phyloP scores from a whole-genome alignment of 306 rosid genomes.

The Prunus kanzakura region DNA sequence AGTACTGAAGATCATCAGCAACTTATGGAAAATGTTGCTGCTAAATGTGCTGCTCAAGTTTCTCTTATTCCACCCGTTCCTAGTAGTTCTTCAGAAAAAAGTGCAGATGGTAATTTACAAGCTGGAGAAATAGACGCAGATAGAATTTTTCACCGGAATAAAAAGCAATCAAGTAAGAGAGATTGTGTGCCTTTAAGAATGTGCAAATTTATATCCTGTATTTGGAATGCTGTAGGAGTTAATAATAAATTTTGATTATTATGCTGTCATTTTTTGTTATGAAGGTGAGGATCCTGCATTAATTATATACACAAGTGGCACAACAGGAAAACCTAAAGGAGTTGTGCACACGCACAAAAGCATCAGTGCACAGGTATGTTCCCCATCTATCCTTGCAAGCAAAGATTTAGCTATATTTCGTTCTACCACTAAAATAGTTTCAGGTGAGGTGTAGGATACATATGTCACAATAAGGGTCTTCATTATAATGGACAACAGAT shows the following conservation, averaged over 20 bases:
- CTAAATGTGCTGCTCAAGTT: conserved; percentile 60
- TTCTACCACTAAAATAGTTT: not conserved
- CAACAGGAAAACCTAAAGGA: conserved; percentile 98
- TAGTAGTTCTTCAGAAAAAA: conserved; percentile 34
- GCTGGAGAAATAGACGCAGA: conserved; percentile 36
- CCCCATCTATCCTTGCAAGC: conserved; percentile 13
- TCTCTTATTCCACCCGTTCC: conserved; percentile 73
- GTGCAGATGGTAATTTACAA: conserved; percentile 38
- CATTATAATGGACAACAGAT: not conserved
- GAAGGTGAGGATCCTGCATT: conserved; percentile 90
- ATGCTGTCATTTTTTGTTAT: conserved; percentile 26
- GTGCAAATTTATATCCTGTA: not conserved
- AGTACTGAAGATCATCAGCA: conserved; percentile 83
- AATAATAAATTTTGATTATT: conserved; percentile 18
- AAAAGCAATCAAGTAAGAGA: conserved; percentile 50
- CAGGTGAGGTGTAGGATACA: not conserved
- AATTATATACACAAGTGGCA: conserved; percentile 87
- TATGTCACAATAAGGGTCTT: not conserved
- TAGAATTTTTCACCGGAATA: conserved; percentile 31
- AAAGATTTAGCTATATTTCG: not conserved
- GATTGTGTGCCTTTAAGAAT: conserved; percentile 17
- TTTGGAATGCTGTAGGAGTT: not conserved
- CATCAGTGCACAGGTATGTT: conserved; percentile 72
- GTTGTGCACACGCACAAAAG: conserved; percentile 92
- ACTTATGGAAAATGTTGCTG: conserved; percentile 67